phyloP scores from a whole-genome alignment of 306 rosid genomes.

The Parietaria judaica region DNA sequence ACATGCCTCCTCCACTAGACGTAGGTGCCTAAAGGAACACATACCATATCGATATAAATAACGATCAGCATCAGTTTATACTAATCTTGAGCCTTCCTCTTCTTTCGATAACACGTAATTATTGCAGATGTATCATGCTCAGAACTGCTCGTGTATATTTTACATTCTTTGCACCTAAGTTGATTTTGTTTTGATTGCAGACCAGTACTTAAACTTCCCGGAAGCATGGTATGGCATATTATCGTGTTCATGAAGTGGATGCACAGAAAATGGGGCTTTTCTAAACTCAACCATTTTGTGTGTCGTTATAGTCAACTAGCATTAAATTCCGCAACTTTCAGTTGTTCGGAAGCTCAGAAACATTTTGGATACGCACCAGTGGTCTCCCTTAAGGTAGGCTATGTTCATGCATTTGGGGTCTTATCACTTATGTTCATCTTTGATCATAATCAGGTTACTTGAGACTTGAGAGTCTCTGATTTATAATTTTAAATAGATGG shows the following conservation, averaged over 20 bases:
- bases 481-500: neutral
- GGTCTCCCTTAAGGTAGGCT: constrained; percentile 62
- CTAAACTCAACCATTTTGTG: constrained; percentile 37
- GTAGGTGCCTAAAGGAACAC: no score
- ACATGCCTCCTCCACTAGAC: no score
- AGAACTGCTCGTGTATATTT: no score
- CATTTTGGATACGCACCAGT: constrained; percentile 58
- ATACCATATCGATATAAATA: no score
- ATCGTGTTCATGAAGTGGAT: constrained; percentile 45
- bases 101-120: no score
- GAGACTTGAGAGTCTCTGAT: neutral
- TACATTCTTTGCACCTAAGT: no score
- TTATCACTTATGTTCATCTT: neutral
- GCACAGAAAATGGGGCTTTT: constrained; percentile 38
- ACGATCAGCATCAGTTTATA: no score
- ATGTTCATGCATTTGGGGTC: neutral
- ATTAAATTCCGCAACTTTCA: constrained; percentile 51
- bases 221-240: constrained; percentile 39
- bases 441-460: neutral
- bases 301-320: constrained; percentile 53
- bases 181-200: constrained; percentile 38
- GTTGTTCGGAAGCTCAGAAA: constrained; percentile 57
- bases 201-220: constrained; percentile 68
- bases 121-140: no score
- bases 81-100: no score